Evolutionary conservation across 1,284 basidiomycete species (phyloP), one percentile per base, ranked within the genome.

Genomic region (Mixia osmundae): DNA sequence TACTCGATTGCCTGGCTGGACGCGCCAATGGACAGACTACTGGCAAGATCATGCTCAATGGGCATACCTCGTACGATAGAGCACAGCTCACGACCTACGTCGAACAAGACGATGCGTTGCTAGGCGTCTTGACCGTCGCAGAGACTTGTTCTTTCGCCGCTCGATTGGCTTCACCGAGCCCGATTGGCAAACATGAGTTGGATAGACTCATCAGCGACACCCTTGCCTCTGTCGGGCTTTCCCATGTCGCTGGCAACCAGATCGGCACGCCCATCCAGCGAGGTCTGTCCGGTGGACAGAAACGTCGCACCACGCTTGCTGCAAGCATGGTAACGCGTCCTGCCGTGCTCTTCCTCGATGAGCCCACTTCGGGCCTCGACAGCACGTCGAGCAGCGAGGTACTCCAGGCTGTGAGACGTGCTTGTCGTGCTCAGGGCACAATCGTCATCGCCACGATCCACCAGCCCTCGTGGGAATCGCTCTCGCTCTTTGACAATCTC

Each of bases 221-320:
- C 5, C 38, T 59, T 18, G 21, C 29, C 2, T 38, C 48, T 3
- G 47, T 59, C n/a, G 57, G 57, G 2, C 42, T 57, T 0, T 18
- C 40, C 6, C 26, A 41, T 6, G 49, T 54, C 16, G 47, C 46
- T 11, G 30, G 49, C 30, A 48, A 53, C 33, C 42, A 45, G 8
- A 57, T 61, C 37, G 59, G 59, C 5, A 58, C 56, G 1, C 53
- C 59, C 3, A 49, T 61, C 25, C 52, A 53, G 30, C 51, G 58
- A 18, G 60, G 60, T 11, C 52, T 61, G 40, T 48, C 45, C 3
- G 59, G 59, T 5, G 59, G 59, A 1, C 58, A 60, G 41, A 56
- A 55, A 36, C 41, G 56, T 4, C 42, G 58, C 0, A 53, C 57
- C 14, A 51, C 49, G 2, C 51, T 59, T 40, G 59, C 54, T 8